A percentile compares a stretch with the other conserved stretches of the same genome.
Evolutionary conservation across 192 early-diverging fungal species (phyloP).

Genomic region (Mortierella hygrophila): DNA sequence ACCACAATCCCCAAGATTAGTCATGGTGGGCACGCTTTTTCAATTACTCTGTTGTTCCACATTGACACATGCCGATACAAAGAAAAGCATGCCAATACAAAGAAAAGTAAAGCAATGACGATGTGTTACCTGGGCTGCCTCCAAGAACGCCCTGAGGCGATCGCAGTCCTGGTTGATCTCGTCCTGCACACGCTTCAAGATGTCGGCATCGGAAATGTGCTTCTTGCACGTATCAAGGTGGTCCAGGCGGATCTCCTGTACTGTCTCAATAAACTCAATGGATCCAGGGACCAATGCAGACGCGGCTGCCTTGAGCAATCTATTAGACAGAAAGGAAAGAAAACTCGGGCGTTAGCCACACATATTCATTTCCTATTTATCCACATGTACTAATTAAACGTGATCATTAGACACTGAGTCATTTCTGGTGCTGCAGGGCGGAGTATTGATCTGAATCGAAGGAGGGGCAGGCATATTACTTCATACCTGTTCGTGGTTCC

Average conservation of each 20-base stretch:
- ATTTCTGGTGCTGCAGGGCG: background rate
- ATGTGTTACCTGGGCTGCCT: conserved; percentile 84
- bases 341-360: background rate
- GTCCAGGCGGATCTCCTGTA: conserved; percentile 84
- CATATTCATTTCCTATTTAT: background rate
- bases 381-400: background rate
- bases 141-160: conserved; percentile 86
- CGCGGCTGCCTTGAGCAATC: conserved; percentile 76
- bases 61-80: background rate
- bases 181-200: conserved; percentile 62
- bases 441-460: background rate
- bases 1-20: conserved; percentile 7
- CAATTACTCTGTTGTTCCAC: background rate
- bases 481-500: conserved; percentile 89
- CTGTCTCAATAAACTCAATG: conserved; percentile 76
- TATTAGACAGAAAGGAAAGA: conserved; percentile 18
- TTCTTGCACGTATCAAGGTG: conserved; percentile 80
- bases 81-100: background rate
- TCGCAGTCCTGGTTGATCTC: conserved; percentile 85
- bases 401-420: background rate
- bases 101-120: background rate
- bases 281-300: conserved; percentile 82
- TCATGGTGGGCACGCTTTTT: too few relatives aligned
- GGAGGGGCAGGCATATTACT: conserved; percentile 48
- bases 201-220: conserved; percentile 64